phyloP scores from a whole-genome alignment of 257 asterid species.

The Lavandula angustifolia region DNA sequence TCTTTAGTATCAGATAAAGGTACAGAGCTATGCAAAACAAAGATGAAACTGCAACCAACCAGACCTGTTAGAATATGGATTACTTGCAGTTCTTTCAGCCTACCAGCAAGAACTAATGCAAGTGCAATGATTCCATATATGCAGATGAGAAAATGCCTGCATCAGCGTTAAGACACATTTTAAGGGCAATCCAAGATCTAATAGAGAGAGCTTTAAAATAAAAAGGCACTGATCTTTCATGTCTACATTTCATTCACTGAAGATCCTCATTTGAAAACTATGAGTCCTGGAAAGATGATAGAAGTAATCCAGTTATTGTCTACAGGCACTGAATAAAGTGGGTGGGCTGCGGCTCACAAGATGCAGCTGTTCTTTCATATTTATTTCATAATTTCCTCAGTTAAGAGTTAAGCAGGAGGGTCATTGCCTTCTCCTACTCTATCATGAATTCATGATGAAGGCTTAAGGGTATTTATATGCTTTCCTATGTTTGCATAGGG shows the following conservation, averaged over 20 bases:
- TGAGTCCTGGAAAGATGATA: neutral
- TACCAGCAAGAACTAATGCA: conserved; percentile 79
- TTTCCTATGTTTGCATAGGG: no score
- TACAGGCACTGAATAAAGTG: neutral
- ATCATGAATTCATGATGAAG: no score
- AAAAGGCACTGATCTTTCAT: conserved; percentile 17
- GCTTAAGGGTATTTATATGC: no score
- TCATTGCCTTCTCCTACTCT: no score
- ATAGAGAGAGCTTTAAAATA: conserved; percentile 1
- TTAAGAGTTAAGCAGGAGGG: no score
- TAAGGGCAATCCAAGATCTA: conserved; percentile 25
- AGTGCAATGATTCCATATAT: conserved; percentile 74
- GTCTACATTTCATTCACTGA: conserved; percentile 10
- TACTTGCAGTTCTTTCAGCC: conserved; percentile 71
- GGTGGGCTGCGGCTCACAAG: no score
- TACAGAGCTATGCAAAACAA: conserved; percentile 28
- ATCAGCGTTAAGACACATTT: conserved; percentile 32
- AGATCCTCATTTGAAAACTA: conserved; percentile 18
- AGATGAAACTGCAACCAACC: conserved; percentile 28
- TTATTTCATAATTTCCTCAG: no score
- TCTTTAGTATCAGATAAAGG: conserved; percentile 25
- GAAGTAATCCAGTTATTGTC: no score
- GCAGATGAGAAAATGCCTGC: conserved; percentile 95
- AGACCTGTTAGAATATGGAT: conserved; percentile 80
- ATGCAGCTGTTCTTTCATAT: no score